A percentile compares a stretch with the other conserved stretches of the same genome.
These are phyloP conservation scores for Umbelopsis sp. DNA, from an alignment of 371 early-diverging fungal genomes.

Conservation along the genomic window DNA sequence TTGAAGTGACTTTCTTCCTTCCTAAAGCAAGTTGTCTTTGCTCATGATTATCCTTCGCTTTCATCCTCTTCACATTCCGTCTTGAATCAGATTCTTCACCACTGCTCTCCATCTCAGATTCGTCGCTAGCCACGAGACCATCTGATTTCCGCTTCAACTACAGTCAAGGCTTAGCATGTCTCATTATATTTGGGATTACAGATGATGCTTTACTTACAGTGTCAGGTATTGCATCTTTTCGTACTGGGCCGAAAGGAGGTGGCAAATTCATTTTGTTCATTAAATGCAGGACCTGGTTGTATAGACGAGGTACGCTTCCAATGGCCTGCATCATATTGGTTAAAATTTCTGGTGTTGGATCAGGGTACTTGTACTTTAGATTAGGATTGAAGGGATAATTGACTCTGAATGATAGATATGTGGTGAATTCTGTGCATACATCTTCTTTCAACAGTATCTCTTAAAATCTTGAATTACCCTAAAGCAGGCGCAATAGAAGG, in stretches of 20 bases:
- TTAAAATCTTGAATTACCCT: constrained; percentile 25
- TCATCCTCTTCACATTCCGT: constrained; percentile 20
- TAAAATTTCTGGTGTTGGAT: constrained; percentile 55
- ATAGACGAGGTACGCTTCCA: constrained; percentile 57
- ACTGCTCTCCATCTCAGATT: constrained; percentile 61
- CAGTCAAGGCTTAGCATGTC: not conserved
- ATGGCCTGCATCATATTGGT: constrained; percentile 56
- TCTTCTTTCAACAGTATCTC: no score
- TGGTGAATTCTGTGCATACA: no score
- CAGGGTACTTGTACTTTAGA: constrained; percentile 55
- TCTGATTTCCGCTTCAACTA: constrained; percentile 41
- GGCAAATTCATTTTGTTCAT: constrained; percentile 77
- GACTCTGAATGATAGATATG: not conserved
- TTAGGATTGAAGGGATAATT: constrained; percentile 55
- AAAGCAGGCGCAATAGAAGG: constrained; percentile 37
- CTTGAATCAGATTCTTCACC: constrained; percentile 34
- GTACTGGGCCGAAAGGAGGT: constrained; percentile 60
- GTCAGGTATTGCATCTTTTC: constrained; percentile 34
- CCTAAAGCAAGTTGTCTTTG: constrained; percentile 1
- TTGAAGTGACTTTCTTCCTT: not conserved
- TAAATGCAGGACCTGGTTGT: constrained; percentile 68
- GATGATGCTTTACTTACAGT: constrained; percentile 23
- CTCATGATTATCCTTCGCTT: not conserved
- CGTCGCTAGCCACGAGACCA: constrained; percentile 54
- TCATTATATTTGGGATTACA: not conserved